Evolutionary conservation across 441 rosid species (phyloP).

Genomic region (Corymbia citriodora): DNA sequence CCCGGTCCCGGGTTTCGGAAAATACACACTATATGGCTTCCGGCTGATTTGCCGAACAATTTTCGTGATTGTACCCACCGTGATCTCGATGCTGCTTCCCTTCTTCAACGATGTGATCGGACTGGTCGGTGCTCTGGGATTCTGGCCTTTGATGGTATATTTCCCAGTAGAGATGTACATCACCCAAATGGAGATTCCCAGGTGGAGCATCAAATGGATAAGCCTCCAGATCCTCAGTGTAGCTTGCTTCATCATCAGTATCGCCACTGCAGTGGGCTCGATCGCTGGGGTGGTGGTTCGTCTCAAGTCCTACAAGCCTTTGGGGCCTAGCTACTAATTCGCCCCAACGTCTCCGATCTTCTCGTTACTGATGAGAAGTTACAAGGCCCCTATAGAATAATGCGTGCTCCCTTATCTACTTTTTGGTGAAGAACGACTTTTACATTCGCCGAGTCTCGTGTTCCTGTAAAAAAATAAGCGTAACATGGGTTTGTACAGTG

Average conservation of each 20-base stretch:
- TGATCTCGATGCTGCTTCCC: conserved; percentile 1
- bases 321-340: neutral
- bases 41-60: neutral
- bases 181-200: neutral
- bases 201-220: conserved; percentile 11
- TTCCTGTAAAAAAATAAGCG: neutral
- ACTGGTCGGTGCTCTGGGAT: conserved; percentile 1
- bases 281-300: neutral
- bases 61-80: neutral
- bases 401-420: too few relatives aligned
- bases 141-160: conserved; percentile 7
- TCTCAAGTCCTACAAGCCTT: neutral
- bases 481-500: too few relatives aligned
- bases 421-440: too few relatives aligned
- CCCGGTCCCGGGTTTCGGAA: neutral
- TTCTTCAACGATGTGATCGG: neutral
- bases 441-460: too few relatives aligned
- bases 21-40: neutral
- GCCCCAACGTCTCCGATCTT: neutral
- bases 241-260: conserved; percentile 3
- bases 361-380: neutral
- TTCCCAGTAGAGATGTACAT: conserved; percentile 8
- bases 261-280: neutral
- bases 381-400: neutral
- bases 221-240: conserved; percentile 7